These are phyloP conservation scores for Zygosaccharomyces bisporus DNA, from an alignment of 805 yeast species.

Conservation along the genomic window DNA sequence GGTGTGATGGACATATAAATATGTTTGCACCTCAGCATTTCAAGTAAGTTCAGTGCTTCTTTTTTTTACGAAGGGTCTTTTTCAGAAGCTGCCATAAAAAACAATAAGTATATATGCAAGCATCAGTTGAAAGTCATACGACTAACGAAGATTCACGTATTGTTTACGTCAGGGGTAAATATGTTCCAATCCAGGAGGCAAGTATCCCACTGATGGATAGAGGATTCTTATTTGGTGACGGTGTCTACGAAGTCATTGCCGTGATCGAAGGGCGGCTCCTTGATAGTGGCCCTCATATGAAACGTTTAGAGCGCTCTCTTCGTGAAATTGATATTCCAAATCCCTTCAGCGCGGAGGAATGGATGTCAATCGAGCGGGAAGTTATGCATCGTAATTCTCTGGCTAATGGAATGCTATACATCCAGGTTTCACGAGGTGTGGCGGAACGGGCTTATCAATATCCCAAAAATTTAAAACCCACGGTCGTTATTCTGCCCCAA, in stretches of 20 bases:
- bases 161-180: constrained; percentile 3
- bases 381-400: no score
- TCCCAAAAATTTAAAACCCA: no score
- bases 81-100: neutral
- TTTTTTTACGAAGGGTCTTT: neutral
- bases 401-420: no score
- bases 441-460: no score
- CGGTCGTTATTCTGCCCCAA: no score
- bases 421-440: no score
- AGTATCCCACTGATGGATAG: neutral
- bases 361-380: no score
- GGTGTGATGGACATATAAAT: neutral
- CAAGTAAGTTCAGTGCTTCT: neutral
- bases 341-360: neutral
- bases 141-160: constrained; percentile 1
- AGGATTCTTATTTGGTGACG: constrained; percentile 3
- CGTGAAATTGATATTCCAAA: constrained; percentile 3
- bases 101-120: neutral
- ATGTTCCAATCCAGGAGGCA: constrained; percentile 1
- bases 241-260: constrained; percentile 1
- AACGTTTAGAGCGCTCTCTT: constrained; percentile 1
- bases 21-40: neutral
- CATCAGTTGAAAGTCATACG: neutral
- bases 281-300: constrained; percentile 3
- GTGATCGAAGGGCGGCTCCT: constrained; percentile 1